Percentiles rank a stretch among this genome's conserved stretches.
These are phyloP conservation scores for Suillus alpinus DNA, from an alignment of 768 basidiomycete species.

Conservation along the genomic window DNA sequence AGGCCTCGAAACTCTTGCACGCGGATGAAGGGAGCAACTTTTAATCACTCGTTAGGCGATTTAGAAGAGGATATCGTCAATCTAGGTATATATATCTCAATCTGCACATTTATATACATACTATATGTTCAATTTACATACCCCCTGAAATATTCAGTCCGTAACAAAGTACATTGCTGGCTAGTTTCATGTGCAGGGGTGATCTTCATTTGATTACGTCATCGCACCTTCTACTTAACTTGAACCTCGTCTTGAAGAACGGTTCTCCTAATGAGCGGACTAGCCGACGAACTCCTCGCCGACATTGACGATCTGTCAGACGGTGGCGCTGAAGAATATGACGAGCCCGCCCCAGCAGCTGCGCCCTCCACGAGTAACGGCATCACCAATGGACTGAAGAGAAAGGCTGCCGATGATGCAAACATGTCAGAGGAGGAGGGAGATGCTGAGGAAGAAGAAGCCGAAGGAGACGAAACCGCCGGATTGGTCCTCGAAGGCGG, in stretches of 20 bases:
- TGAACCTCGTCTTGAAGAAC: background rate
- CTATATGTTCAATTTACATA: background rate
- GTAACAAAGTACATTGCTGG: background rate
- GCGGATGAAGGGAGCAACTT: background rate
- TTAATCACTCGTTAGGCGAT: background rate
- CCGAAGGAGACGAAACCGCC: constrained; percentile 38
- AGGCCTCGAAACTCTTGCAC: constrained; percentile 21
- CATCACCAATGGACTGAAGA: constrained; percentile 45
- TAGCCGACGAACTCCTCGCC: constrained; percentile 90
- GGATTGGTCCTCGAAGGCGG: constrained; percentile 82
- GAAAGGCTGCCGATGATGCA: constrained; percentile 54
- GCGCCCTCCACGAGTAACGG: constrained; percentile 16
- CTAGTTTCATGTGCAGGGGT: background rate
- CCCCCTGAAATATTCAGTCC: background rate
- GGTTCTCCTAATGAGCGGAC: constrained; percentile 55
- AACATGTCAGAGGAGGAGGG: constrained; percentile 60
- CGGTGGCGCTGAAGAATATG: constrained; percentile 50
- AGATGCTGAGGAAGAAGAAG: constrained; percentile 39
- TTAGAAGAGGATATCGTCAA: background rate
- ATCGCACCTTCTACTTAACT: background rate
- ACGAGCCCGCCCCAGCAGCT: constrained; percentile 36
- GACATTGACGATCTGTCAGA: constrained; percentile 88
- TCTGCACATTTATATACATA: background rate
- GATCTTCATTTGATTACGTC: background rate
- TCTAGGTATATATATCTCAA: background rate